Evolutionary conservation across 2,329 filamentous ascomycete species (phyloP).

Genomic region (Parastagonospora nodorum): DNA sequence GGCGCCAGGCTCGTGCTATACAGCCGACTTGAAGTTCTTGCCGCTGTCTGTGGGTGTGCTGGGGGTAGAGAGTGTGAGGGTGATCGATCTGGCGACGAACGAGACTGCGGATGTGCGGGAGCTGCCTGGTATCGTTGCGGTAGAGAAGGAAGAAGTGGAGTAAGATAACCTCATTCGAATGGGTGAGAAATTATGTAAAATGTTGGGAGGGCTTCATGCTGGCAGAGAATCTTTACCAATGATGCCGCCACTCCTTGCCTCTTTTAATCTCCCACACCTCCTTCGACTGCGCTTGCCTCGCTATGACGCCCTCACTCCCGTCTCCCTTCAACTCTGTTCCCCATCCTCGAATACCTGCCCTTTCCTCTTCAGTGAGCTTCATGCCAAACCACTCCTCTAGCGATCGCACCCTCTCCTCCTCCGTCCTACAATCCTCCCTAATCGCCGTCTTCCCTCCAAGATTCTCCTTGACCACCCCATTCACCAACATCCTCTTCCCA

Average conservation of each 20-base stretch:
- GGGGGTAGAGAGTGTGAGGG: conserved; percentile 71
- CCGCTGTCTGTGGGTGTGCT: conserved; percentile 70
- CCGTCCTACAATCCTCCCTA: conserved; percentile 44
- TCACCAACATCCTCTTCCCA: conserved; percentile 48
- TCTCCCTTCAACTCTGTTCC: conserved; percentile 26
- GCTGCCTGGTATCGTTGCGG: conserved; percentile 67
- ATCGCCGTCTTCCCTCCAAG: conserved; percentile 48
- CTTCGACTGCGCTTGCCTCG: not conserved
- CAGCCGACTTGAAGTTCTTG: conserved; percentile 73
- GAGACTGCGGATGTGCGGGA: conserved; percentile 80
- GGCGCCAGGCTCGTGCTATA: conserved; percentile 73
- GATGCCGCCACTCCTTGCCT: not conserved
- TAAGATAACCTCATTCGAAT: no score
- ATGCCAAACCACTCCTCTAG: conserved; percentile 50
- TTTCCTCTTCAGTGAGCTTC: conserved; percentile 43
- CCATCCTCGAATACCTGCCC: conserved; percentile 38
- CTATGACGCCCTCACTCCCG: conserved; percentile 5
- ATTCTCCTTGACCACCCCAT: conserved; percentile 52
- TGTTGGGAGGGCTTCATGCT: no score
- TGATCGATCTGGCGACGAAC: conserved; percentile 74
- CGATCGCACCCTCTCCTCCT: conserved; percentile 47
- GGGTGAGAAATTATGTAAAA: no score
- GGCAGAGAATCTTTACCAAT: not conserved
- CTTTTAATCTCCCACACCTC: conserved; percentile 2
- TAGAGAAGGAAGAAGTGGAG: conserved; percentile 16